Evolutionary conservation across 2,329 filamentous ascomycete genomes (phyloP), one percentile per base, ranked within the genome.

Genomic region (Xylariaceae sp.): DNA sequence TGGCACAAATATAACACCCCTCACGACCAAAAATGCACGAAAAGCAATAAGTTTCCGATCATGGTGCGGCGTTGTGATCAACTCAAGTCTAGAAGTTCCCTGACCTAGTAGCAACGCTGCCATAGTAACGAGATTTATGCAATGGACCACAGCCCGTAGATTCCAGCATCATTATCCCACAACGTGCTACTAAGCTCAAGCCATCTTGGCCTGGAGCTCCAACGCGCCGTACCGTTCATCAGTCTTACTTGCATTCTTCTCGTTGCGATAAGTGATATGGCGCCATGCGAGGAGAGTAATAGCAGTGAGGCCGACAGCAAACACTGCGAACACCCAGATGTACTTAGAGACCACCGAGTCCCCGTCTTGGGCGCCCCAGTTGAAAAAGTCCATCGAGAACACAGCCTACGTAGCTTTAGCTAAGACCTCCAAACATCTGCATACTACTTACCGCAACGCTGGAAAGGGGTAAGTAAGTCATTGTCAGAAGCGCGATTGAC

Each of bases 371-470:
- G 62, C 59, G 10, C 57, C 46, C 66, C 65, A 70, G 40, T 67
- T 57, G 40, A 70, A 69, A n/a, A 69, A 48, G 7, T 64, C 56
- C 57, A 67, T 70, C 2, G 66, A 69, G 53, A 69, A 70, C 7
- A 70, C 59, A 2, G 63, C 60, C 68, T 69, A 32, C 6, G 23
- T 9, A 26, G 29, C 14, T 5, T 47, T 47, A 44, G 29, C 18
- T 3, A 14, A 47, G 14, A 0, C 16, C 0, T 32, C 19, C 12
- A 23, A 6, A 16, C 26, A 3, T 32, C 19, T 5, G n/a, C 2
- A 18, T 21, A 14, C 2, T 6, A 54, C 64, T 45, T 61, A 70
- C 68, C 7, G 65, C 68, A 44, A 70, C 64, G 16, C 63, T 68
- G 0, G 66, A 65, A 6, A 67, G 57, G 0, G 65, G 68, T 19